Base-by-base conservation (phyloP, 345 rosid genomes). In the Eucalyptus albens region DNA sequence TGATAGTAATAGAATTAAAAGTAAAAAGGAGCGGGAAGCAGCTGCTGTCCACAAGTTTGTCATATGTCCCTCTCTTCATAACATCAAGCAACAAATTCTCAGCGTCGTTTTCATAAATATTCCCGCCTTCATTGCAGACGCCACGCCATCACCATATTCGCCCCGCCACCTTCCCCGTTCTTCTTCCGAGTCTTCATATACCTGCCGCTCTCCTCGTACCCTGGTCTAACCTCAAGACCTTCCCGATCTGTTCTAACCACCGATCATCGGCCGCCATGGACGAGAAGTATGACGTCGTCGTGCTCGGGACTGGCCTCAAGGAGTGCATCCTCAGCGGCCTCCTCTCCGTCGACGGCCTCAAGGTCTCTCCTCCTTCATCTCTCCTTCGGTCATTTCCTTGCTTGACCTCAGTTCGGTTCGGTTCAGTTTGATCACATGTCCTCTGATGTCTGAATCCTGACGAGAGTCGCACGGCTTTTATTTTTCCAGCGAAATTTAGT, bases 281-380 rank as follows among this genome's bases (percentile, higher is more conserved):
- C 90, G 98, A 98, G 88, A 95, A 95, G 92, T 97, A 98, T 55
- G 99, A 98, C 80, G 98, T 96, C 31, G 93, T 98, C 6, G 99
- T 98, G 60, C 91, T 98, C 86, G 99, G 99, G 56, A 98, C 99
- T 77, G 99, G 99, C 89, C 99, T 98, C 92, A 98, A 98, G 91
- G 99, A 98, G 92, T 98, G 99, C 93, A 98, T 98, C 94, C 99
- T 98, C 89, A 96, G 99, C 86, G 99, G 99, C 65, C 99, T 98
- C 88, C 99, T 98, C 94, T 98, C 99, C 87, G 99, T 98, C 88
- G 99, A 97, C 86, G 98, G 99, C 89, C 94, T 97, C 87, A 98
- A 97, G 99, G 99, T 98, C 91, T 91, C 56, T 29, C 31, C 42
- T 12, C 33, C 81, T 15, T 50, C 60, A 53, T 53, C 27, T 56